Percentiles rank a stretch among this genome's conserved stretches.
Evolutionary conservation across 2,329 filamentous ascomycete species (phyloP).

Genomic region (Aspergillus fischeri): DNA sequence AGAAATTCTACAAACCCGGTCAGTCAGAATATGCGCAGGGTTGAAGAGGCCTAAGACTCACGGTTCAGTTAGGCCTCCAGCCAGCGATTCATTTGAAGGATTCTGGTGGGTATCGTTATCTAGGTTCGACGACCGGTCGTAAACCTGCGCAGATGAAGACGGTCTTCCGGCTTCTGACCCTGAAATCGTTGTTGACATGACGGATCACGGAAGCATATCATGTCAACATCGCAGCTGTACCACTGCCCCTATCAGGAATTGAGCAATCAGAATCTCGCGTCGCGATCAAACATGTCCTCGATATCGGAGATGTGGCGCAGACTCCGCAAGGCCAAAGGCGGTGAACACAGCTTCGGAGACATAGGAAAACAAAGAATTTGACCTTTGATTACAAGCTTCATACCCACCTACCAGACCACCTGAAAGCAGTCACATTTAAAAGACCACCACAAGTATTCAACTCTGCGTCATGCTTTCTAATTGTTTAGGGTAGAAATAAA

Average conservation of each 20-base stretch:
- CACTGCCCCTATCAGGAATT: constrained; percentile 12
- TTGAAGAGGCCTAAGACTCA: constrained; percentile 16
- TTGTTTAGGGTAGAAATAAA: too few relatives aligned
- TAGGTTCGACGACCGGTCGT: constrained; percentile 12
- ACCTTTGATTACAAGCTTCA: too few relatives aligned
- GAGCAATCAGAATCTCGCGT: constrained; percentile 1
- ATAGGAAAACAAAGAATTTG: too few relatives aligned
- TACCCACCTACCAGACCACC: too few relatives aligned
- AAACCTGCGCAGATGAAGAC: constrained; percentile 11
- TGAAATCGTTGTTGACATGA: constrained; percentile 24
- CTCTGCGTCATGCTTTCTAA: too few relatives aligned
- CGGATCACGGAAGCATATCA: constrained; percentile 19
- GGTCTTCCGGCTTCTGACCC: constrained; percentile 14
- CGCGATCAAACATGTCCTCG: constrained; percentile 5
- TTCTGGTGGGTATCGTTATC: constrained; percentile 15
- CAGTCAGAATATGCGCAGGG: constrained; percentile 5
- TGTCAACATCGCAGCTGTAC: constrained; percentile 14
- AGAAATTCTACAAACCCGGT: constrained; percentile 27
- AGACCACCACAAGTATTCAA: too few relatives aligned
- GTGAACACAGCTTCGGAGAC: too few relatives aligned
- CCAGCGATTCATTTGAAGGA: constrained; percentile 21
- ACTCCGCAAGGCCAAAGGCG: constrained; percentile 8
- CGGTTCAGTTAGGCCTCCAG: constrained; percentile 33
- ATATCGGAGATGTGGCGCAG: constrained; percentile 24
- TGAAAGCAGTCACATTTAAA: too few relatives aligned